Percentiles rank a stretch among this genome's conserved stretches.
Evolutionary conservation across 1,284 basidiomycete genomes (phyloP).

Genomic region (Erythrobasidium hasegawianum): DNA sequence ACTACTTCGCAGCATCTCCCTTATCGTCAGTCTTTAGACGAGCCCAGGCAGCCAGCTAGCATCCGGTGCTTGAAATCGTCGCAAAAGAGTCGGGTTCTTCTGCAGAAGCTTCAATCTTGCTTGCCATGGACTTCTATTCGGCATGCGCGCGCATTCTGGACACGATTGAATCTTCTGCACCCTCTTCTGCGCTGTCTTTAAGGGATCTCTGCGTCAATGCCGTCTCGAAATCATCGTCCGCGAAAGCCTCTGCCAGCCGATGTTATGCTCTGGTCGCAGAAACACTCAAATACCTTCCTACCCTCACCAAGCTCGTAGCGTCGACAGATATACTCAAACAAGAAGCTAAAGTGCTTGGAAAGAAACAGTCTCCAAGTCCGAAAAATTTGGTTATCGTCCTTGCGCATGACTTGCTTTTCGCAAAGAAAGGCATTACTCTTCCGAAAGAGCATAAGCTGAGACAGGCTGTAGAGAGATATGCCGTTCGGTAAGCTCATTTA

Average conservation of each 20-base stretch:
- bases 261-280: conserved; percentile 28
- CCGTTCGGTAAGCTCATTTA: conserved; percentile 37
- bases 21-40: too few species aligned
- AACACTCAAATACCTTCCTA: conserved; percentile 31
- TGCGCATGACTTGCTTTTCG: conserved; percentile 78
- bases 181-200: neutral
- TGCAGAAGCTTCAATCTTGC: too few species aligned
- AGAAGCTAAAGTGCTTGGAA: conserved; percentile 20
- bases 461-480: conserved; percentile 45
- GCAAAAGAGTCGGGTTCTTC: too few species aligned
- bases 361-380: conserved; percentile 10
- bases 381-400: conserved; percentile 48
- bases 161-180: neutral
- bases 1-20: too few species aligned
- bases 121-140: conserved; percentile 35
- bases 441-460: conserved; percentile 46
- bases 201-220: neutral
- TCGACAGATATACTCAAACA: conserved; percentile 21
- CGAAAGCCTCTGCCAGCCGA: conserved; percentile 11
- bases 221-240: neutral
- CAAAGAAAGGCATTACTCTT: conserved; percentile 55
- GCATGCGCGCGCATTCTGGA: conserved; percentile 26
- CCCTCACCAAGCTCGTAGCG: conserved; percentile 16
- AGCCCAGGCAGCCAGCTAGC: too few species aligned
- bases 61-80: too few species aligned